Evolutionary conservation across 129 eudicot species (phyloP).

Genomic region (Ambrosia trifida): DNA sequence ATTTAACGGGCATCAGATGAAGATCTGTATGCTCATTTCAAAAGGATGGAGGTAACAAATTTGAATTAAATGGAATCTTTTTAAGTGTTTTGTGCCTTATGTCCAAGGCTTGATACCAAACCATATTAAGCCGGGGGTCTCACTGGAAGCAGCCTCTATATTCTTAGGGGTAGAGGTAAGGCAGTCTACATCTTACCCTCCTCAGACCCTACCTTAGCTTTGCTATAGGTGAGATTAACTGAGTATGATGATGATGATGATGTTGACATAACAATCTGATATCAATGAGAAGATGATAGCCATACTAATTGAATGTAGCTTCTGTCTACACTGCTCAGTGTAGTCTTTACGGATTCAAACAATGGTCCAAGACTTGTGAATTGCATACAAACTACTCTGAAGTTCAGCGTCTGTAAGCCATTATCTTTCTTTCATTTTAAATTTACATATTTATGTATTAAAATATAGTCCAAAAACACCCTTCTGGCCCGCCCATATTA

Average conservation of each 20-base stretch:
- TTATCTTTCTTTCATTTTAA: background rate
- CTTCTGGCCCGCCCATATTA: too few relatives aligned
- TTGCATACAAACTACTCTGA: slow-evolving; percentile 71
- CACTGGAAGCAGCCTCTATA: too few relatives aligned
- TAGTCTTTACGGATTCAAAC: slow-evolving; percentile 56
- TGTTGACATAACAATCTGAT: slow-evolving; percentile 61
- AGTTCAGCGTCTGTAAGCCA: slow-evolving; percentile 70
- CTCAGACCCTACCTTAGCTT: too few relatives aligned
- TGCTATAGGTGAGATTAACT: too few relatives aligned
- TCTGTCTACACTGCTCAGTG: slow-evolving; percentile 84
- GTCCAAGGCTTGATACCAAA: slow-evolving; percentile 4
- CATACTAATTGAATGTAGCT: slow-evolving; percentile 92
- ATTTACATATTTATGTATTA: background rate
- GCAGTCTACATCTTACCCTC: too few relatives aligned
- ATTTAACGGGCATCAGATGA: too few relatives aligned
- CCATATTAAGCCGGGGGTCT: too few relatives aligned
- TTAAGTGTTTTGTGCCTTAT: background rate
- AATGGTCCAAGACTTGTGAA: slow-evolving; percentile 89
- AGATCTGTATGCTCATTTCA: slow-evolving; percentile 64
- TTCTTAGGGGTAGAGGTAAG: too few relatives aligned
- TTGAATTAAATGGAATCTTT: background rate
- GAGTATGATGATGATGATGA: slow-evolving; percentile 11
- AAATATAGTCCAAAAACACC: background rate
- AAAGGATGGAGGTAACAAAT: slow-evolving; percentile 65
- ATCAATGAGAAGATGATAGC: slow-evolving; percentile 87